Evolutionary conservation across 2,329 filamentous ascomycete species (phyloP), one percentile per base, ranked within the genome.

Genomic region (Aureobasidium mangrovei): DNA sequence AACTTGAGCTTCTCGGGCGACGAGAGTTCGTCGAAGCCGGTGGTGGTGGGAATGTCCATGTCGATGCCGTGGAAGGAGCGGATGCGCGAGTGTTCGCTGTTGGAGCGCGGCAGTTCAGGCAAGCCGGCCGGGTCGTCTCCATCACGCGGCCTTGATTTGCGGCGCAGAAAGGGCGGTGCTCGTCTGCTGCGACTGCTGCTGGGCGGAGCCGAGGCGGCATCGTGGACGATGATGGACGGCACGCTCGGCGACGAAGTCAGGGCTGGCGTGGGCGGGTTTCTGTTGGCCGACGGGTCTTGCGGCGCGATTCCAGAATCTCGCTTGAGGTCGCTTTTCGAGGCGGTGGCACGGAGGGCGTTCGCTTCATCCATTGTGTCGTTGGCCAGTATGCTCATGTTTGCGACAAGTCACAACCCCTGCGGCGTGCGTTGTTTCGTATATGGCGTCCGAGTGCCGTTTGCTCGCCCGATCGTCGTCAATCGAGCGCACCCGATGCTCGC

Each of bases 1-100:
- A 84, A 84, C 43, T 76, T 74, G 58, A 84, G 67, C 39, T 76
- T 72, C 51, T 73, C 72, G 36, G 73, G 68, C n/a, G 68, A 67
- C 12, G 71, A 72, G 53, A 80, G 60, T 35, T 77, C 77, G n/a
- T 74, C 73, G 29, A 83, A 65, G 38, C 77, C 78, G 5, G 31
- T 38, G 53, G 69, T 72, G 35, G 72, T 72, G 4, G 81, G 79
- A 55, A 83, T 81, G 57, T 77, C 70, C 58, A 80, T 72, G 38
- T 76, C 72, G 40, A 82, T 74, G 39, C 72, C 72, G 53, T 70
- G 68, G 62, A 79, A 80, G 43, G 63, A 66, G 47, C 56, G 58
- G 31, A 67, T 60, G 31, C 62, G 58, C 47, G 58, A 48, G 36
- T 54, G 55, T 12, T 40, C 31, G 33, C n/a, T 57, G 53, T 44